Evolutionary conservation across 2,329 filamentous ascomycete species (phyloP).

Genomic region (Malbranchea cinnamomea): DNA sequence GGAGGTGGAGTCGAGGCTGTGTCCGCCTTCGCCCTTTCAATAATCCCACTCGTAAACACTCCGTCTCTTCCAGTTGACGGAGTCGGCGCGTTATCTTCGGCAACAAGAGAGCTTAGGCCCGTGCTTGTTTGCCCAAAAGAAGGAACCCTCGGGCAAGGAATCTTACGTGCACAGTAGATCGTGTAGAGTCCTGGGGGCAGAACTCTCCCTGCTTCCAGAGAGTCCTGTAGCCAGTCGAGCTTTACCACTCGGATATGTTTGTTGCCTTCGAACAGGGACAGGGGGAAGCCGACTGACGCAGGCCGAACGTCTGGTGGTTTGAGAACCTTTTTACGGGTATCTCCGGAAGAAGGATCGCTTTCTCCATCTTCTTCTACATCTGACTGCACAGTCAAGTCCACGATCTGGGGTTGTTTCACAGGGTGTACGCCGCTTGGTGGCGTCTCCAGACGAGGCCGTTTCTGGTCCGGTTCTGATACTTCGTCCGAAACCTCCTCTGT

Average conservation of each 20-base stretch:
- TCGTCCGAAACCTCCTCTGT: slow-evolving; percentile 22
- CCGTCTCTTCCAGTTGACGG: slow-evolving; percentile 7
- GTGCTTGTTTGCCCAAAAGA: slow-evolving; percentile 5
- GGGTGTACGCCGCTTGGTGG: slow-evolving; percentile 1
- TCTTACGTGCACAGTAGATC: slow-evolving; percentile 33
- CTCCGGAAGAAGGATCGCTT: slow-evolving; percentile 2
- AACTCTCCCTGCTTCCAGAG: slow-evolving; percentile 25
- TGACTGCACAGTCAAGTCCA: slow-evolving; percentile 19
- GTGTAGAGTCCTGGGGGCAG: slow-evolving; percentile 35
- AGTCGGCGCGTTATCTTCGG: slow-evolving; percentile 4
- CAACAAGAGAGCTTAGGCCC: slow-evolving; percentile 3
- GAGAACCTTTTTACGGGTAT: slow-evolving; percentile 2
- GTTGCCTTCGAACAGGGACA: background rate
- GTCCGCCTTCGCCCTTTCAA: slow-evolving; percentile 40
- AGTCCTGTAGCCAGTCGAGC: slow-evolving; percentile 39
- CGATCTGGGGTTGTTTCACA: slow-evolving; percentile 7
- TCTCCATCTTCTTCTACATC: slow-evolving; percentile 15
- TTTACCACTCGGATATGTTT: slow-evolving; percentile 32
- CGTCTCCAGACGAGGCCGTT: slow-evolving; percentile 15
- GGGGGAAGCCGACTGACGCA: background rate
- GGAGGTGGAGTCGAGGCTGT: slow-evolving; percentile 13
- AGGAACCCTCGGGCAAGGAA: slow-evolving; percentile 5
- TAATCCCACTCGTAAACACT: slow-evolving; percentile 21
- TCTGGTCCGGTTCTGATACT: slow-evolving; percentile 10
- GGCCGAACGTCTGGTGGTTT: slow-evolving; percentile 7